Percentiles rank a stretch among this genome's conserved stretches.
phyloP scores from a whole-genome alignment of 768 basidiomycete species.

The Boletus patriciae region DNA sequence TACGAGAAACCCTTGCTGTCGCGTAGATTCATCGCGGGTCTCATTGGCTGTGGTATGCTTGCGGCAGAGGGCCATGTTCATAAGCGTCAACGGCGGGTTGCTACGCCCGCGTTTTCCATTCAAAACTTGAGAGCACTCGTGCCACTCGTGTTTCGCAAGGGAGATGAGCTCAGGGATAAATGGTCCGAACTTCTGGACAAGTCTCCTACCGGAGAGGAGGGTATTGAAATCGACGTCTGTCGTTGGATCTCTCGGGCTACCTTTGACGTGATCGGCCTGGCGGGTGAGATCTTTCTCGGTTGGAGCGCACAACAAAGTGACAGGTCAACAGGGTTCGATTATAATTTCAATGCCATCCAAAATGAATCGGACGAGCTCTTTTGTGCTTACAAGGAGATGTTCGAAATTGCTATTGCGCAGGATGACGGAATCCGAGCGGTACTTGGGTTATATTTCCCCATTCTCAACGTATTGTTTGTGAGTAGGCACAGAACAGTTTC shows the following conservation, averaged over 20 bases:
- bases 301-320: conserved; percentile 2
- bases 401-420: conserved; percentile 67
- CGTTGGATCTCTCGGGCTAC: conserved; percentile 82
- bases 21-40: conserved; percentile 65
- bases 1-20: conserved; percentile 88
- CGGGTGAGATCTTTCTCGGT: conserved; percentile 48
- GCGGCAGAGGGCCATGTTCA: conserved; percentile 77
- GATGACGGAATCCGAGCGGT: conserved; percentile 44
- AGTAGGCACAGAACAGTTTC: conserved; percentile 25
- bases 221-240: conserved; percentile 63
- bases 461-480: conserved; percentile 55
- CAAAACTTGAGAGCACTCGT: conserved; percentile 72
- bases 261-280: conserved; percentile 90
- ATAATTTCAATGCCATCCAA: conserved; percentile 81
- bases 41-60: conserved; percentile 84
- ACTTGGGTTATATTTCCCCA: conserved; percentile 59
- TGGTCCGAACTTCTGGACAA: conserved; percentile 53
- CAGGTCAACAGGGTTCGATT: conserved; percentile 66
- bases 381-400: conserved; percentile 82
- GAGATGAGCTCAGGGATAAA: conserved; percentile 55
- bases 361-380: conserved; percentile 79
- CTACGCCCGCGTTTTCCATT: conserved; percentile 76
- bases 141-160: conserved; percentile 72
- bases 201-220: conserved; percentile 17
- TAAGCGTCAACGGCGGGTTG: conserved; percentile 76